Percentiles rank a stretch among this genome's conserved stretches.
Conservation (phyloP, 108 stramenopile species). For the Parmales sp. region DNA sequence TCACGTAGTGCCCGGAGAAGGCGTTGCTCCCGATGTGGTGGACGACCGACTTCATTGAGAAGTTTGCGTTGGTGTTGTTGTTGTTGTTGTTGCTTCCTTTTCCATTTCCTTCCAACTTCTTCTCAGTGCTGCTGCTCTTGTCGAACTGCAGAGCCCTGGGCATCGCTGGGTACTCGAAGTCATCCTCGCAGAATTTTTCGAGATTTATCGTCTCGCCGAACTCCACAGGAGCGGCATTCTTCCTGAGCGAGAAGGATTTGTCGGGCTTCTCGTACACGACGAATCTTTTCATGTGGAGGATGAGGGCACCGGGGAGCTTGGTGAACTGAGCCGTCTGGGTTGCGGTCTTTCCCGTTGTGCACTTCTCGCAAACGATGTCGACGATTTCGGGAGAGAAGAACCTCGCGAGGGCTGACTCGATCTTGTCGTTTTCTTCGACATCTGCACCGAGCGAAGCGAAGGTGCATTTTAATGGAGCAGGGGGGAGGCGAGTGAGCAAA, state of each 20-base stretch:
- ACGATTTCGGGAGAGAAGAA: constrained; percentile 63
- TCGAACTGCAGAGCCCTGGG: background rate
- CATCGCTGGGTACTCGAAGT: background rate
- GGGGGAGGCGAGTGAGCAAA: too few species aligned
- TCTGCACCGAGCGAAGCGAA: background rate
- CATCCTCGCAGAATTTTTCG: too few species aligned
- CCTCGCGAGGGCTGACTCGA: constrained; percentile 41
- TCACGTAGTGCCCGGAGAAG: constrained; percentile 52
- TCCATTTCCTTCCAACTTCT: background rate
- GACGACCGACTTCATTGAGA: constrained; percentile 41
- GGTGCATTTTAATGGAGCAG: too few species aligned
- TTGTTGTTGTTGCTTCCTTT: background rate
- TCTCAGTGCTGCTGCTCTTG: background rate
- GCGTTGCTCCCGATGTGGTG: constrained; percentile 57
- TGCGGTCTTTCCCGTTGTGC: constrained; percentile 41
- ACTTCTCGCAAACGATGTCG: constrained; percentile 78
- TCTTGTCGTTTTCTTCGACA: constrained; percentile 18
- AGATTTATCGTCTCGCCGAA: too few species aligned
- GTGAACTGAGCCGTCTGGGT: constrained; percentile 50
- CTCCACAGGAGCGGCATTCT: background rate
- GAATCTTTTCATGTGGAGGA: constrained; percentile 69
- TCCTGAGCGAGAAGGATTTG: background rate
- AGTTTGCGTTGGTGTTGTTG: too few species aligned
- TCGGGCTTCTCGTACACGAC: constrained; percentile 17
- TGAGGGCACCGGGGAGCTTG: constrained; percentile 38